Evolutionary conservation across 495 filamentous ascomycete species (phyloP).

Genomic region (Annulohypoxylon moriforme): DNA sequence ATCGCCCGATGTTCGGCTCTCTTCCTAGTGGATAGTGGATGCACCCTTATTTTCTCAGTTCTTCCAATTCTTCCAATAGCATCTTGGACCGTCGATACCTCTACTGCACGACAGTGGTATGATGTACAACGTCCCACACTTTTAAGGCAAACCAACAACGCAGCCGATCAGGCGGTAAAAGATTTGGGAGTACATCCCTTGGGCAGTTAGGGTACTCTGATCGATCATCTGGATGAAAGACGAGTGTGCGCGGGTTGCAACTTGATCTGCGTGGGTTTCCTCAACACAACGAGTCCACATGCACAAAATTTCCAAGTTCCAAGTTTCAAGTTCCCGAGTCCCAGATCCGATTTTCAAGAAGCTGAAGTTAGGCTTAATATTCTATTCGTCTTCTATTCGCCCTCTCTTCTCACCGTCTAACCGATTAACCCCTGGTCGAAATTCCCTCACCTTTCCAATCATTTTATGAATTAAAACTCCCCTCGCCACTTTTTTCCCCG

Average conservation of each 20-base stretch:
- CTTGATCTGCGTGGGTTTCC: constrained; percentile 16
- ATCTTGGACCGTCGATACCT: constrained; percentile 10
- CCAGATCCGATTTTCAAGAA: not conserved
- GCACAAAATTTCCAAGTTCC: constrained; percentile 14
- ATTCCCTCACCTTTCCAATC: constrained; percentile 34
- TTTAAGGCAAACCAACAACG: constrained; percentile 31
- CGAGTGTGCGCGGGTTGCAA: not conserved
- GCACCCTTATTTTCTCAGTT: constrained; percentile 3
- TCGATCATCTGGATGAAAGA: not conserved
- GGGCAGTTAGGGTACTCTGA: too few species aligned
- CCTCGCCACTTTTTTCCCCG: constrained; percentile 15
- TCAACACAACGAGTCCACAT: constrained; percentile 9
- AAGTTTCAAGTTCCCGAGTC: not conserved
- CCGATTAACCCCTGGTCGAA: constrained; percentile 1
- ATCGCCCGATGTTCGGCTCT: constrained; percentile 28
- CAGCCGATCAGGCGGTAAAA: constrained; percentile 22
- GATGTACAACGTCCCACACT: constrained; percentile 33
- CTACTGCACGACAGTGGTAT: constrained; percentile 10
- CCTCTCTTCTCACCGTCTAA: not conserved
- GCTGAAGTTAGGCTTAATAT: constrained; percentile 16
- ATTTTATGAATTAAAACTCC: not conserved
- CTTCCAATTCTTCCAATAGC: constrained; percentile 7
- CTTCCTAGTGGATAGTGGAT: constrained; percentile 39
- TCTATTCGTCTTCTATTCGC: not conserved
- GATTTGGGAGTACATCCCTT: not conserved